These are phyloP conservation scores for Fusarium haematococcum DNA, from an alignment of 2,329 filamentous ascomycete genomes.

Conservation along the genomic window DNA sequence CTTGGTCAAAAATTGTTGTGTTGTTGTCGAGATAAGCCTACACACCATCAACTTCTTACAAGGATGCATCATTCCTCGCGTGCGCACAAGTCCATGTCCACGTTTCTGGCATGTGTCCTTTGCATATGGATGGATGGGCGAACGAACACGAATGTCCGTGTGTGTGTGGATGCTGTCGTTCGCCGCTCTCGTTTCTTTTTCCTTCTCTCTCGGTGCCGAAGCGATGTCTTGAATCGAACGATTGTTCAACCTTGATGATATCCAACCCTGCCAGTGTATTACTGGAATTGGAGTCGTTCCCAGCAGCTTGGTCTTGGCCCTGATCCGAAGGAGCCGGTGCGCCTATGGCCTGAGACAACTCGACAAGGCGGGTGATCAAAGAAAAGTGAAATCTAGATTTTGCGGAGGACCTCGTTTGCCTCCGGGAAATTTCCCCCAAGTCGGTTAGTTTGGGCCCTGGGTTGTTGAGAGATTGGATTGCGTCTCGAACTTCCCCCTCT, in stretches of 20 bases:
- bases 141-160: background rate
- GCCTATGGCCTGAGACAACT: background rate
- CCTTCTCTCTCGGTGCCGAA: background rate
- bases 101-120: constrained; percentile 22
- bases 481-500: constrained; percentile 7
- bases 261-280: background rate
- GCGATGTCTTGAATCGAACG: constrained; percentile 6
- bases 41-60: background rate
- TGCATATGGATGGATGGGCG: constrained; percentile 9
- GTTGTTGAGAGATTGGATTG: background rate
- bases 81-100: constrained; percentile 13
- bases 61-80: constrained; percentile 10
- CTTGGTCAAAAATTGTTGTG: too few species aligned
- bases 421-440: constrained; percentile 21
- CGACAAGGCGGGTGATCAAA: background rate
- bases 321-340: constrained; percentile 16
- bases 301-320: background rate
- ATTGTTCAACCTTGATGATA: constrained; percentile 1
- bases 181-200: background rate
- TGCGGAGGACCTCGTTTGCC: constrained; percentile 22
- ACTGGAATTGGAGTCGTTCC: background rate
- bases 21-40: constrained; percentile 7
- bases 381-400: constrained; percentile 33
- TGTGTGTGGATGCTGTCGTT: background rate
- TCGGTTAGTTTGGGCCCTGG: background rate